A percentile compares a stretch with the other conserved stretches of the same genome.
Conservation (phyloP, 2,329 filamentous ascomycete species). For the Gaeumannomyces sp. region DNA sequence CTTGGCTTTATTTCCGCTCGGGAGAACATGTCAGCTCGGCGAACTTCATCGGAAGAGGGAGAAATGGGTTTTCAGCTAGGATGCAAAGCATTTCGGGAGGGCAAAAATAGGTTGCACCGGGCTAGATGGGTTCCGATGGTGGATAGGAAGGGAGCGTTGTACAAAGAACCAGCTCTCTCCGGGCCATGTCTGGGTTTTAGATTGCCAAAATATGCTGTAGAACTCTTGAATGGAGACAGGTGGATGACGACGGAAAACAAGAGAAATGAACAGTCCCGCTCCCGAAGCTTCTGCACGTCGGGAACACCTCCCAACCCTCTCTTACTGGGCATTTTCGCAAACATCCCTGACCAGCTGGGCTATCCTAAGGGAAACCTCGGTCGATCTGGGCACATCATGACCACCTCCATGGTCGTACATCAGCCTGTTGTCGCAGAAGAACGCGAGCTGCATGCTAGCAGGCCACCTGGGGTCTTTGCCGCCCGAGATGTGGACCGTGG, state of each 20-base stretch:
- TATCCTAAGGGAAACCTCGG: conserved; percentile 24
- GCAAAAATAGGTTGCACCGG: background rate
- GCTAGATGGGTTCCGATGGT: background rate
- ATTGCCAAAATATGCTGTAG: background rate
- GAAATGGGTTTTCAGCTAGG: background rate
- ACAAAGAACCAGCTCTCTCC: no score
- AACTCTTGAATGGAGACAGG: background rate
- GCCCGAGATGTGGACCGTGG: conserved; percentile 30
- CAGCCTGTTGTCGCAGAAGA: conserved; percentile 25
- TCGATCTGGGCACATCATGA: conserved; percentile 32
- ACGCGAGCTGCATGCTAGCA: conserved; percentile 28
- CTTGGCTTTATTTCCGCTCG: background rate
- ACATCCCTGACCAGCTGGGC: conserved; percentile 24
- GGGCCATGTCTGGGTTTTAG: background rate
- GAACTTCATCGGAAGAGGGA: background rate
- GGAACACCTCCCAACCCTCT: background rate
- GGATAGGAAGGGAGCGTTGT: no score
- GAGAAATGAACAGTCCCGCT: background rate
- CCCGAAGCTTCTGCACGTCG: background rate
- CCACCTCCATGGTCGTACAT: conserved; percentile 31
- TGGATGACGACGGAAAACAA: background rate
- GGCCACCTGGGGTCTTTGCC: conserved; percentile 31
- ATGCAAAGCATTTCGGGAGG: background rate
- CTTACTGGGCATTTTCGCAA: background rate
- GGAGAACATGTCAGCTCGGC: background rate